Evolutionary conservation across 108 stramenopile species (phyloP), one percentile per base, ranked within the genome.

Genomic region (Nitzschia sp.): DNA sequence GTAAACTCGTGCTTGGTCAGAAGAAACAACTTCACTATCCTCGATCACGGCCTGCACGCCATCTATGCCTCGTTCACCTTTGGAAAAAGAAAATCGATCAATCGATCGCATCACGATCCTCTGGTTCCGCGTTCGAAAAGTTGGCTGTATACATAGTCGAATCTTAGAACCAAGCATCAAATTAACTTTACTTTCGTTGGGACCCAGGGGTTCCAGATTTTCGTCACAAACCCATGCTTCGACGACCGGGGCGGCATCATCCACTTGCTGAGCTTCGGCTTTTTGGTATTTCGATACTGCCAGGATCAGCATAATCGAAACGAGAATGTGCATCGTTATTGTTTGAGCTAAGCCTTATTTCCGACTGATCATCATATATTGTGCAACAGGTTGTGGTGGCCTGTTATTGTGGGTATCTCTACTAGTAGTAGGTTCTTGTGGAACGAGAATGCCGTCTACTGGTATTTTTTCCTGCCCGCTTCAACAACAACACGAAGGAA

Each of bases 21-120:
- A 8, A 26, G 19, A n/a, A 58, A 58, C 32, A 2, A 34, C 31
- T 31, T 34, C n/a, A 13, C 1, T 6, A 33, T 58, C 56, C 26
- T 33, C 23, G 17, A 58, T 33, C 30, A 31, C 17, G 1, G 30
- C 31, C 26, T 58, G 56, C 15, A 58, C 56, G 2, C 56, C 56
- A 21, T 58, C 33, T 33, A 17, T 34, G 2, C 56, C 56, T 33
- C 33, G 56, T 17, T 58, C 56, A 1, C 56, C 56, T 33, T 58
- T 58, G 56, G 29, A 58, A 58, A 58, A 58, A 8, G 33, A 28
- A 34, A 58, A 58, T 6, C 32, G 17, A 32, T 58, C 56, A 58
- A 58, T 58, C 1, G 56, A 58, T 58, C 21, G 56, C 5, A 58
- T 58, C 13, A 58, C 56, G 2, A 58, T 31, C 1, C 21, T 21